Base-by-base conservation (phyloP, 345 rosid genomes). In the Draba incana region DNA sequence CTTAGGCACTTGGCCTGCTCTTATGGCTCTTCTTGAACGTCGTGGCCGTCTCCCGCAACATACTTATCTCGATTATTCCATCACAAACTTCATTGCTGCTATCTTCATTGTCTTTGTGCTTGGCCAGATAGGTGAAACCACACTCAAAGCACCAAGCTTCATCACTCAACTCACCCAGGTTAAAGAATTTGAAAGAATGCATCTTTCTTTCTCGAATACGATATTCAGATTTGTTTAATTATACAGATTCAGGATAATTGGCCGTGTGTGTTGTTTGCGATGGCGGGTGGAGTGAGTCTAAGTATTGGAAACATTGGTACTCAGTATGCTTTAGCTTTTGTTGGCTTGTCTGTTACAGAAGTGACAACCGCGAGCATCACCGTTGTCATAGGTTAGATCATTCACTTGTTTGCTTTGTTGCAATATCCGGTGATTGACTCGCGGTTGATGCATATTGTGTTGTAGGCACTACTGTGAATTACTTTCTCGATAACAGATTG, bases 41-140 rank as follows among this genome's bases (percentile, higher is more conserved):
- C 80, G 91, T 24, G 98, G 95, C 2, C 89, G 95, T 16, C 95
- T 86, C 59, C 97, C 98, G 63, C 98, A 89, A 57, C 96, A 92
- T 53, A 89, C 95, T 63, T 92, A 86, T 71, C 95, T 89, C 13
- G 95, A 92, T 80, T 92, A 86, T 52, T 81, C 96, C 12, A 70
- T 86, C 73, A 81, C 91, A 10, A 92, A 88, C 78, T 82, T 89
- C 66, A 75, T 84, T 55, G 89, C 91, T 54, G 92, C 96, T 20
- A 31, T 84, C 15, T 69, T 92, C 64, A 86, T 87, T 30, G 98
- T 92, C 52, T 80, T 84, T 35, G 72, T 91, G 12, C 85, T 92
- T 54, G 96, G 96, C 47, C 77, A 81, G 75, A 66, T 89, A 1
- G 87, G 80, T 10, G 76, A 52, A 23, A 81, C 70, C 74, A 62